phyloP scores from a whole-genome alignment of 2,329 filamentous ascomycete genomes.

The Alternaria tenuissima region DNA sequence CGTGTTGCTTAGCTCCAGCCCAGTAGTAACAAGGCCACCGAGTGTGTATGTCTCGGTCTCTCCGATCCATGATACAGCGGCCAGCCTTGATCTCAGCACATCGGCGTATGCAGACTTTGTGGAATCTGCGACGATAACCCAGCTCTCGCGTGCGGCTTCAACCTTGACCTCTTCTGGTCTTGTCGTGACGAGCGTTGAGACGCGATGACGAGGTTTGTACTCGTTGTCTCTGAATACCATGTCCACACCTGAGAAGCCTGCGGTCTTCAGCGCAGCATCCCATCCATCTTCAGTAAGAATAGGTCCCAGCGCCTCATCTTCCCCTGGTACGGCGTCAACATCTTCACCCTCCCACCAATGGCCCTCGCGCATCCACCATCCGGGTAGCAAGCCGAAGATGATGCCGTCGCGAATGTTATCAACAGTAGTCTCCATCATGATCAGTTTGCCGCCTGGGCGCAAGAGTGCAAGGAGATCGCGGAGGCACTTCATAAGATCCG shows the following conservation, averaged over 20 bases:
- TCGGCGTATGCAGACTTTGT: conserved; percentile 3
- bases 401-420: conserved; percentile 12
- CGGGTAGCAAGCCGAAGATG: conserved; percentile 18
- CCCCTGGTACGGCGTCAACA: conserved; percentile 7
- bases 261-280: conserved; percentile 24
- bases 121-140: conserved; percentile 7
- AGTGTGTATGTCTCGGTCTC: conserved; percentile 12
- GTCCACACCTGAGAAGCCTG: conserved; percentile 16
- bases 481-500: conserved; percentile 9
- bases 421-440: conserved; percentile 14
- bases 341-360: conserved; percentile 18
- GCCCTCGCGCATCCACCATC: conserved; percentile 17
- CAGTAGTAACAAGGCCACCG: conserved; percentile 4
- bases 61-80: conserved; percentile 8
- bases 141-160: conserved; percentile 5
- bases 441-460: conserved; percentile 20
- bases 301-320: conserved; percentile 9
- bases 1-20: conserved; percentile 8
- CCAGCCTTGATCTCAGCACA: conserved; percentile 6
- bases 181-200: conserved; percentile 6
- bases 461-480: conserved; percentile 8
- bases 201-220: conserved; percentile 9
- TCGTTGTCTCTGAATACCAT: conserved; percentile 15
- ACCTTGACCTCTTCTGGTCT: conserved; percentile 16
- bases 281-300: conserved; percentile 24